Base-by-base conservation (phyloP, 1,139 yeast genomes). In the Yamadazyma siamensis region DNA sequence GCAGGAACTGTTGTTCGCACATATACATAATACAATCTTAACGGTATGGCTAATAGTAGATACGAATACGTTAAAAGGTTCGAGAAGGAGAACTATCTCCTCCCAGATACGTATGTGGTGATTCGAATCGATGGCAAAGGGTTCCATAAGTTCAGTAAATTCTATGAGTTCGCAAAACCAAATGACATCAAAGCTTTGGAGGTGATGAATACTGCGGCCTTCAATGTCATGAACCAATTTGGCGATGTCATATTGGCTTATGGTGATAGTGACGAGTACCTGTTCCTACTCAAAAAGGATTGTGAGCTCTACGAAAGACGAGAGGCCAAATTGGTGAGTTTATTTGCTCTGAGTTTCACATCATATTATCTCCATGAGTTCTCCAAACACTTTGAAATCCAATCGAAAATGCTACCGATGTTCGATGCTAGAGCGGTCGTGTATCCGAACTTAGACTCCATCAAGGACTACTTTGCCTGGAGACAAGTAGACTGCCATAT, bases 401-500 rank as follows among this genome's bases (percentile, higher is more conserved):
- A 51, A 13, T 42, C 68, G 8, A 60, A 59, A 8, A 66, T 73
- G 36, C 55, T 91, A 29, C 98, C 98, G 0, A 79, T 83, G 21
- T 91, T 91, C 56, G 99, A 91, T 57, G 88, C 94, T 0, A 63
- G 99, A 27, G 94, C 94, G 1, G 94, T 91, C 9, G 61, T 78
- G 2, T 91, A 91, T 47, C 99, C 99, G 0, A 75, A 72, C 34
- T 45, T 62, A 16, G 49, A 61, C 7, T 62, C 68, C 2, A 67
- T 89, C 2, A 65, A 85, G 32, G 97, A 91, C 53, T 94, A 94
- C 51, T 74, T 94, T 41, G 64, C 84, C 33, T 94, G 99, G 99
- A 69, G 99, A 45, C 97, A 87, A 52, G 98, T 83, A 1, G 99
- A 91, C 52, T 91, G 98, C 35, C 98, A 91, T 57, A 91, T 91